Percentiles rank a stretch among this genome's conserved stretches.
phyloP scores from a whole-genome alignment of 345 rosid genomes.

The Corymbia maculata region DNA sequence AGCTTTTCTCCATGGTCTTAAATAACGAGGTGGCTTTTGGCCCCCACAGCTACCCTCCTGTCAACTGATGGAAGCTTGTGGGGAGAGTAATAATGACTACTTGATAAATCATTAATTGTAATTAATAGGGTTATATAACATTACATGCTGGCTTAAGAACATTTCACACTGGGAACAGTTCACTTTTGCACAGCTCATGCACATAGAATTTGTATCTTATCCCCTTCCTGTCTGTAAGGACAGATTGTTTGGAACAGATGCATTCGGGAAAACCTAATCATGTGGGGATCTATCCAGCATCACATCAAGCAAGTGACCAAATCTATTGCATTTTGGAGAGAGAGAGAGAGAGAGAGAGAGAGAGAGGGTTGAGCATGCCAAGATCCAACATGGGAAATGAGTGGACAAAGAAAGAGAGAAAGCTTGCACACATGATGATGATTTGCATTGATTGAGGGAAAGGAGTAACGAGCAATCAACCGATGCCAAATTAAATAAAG shows the following conservation, averaged over 20 bases:
- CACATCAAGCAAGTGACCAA: neutral
- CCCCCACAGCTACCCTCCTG: neutral
- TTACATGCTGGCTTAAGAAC: neutral
- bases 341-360: neutral
- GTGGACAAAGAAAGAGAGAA: neutral
- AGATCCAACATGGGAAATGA: neutral
- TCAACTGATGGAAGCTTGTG: neutral
- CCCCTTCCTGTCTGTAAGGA: neutral
- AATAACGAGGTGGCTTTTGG: neutral
- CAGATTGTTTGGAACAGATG: neutral
- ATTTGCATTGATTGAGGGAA: slow-evolving; percentile 35
- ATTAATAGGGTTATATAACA: neutral
- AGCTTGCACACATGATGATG: neutral
- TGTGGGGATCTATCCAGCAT: neutral
- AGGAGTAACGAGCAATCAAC: slow-evolving; percentile 22
- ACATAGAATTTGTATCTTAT: neutral
- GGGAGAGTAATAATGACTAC: neutral
- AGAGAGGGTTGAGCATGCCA: neutral
- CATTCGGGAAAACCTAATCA: neutral
- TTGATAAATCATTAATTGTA: neutral
- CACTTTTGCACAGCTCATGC: neutral
- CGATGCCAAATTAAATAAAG: neutral
- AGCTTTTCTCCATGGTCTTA: neutral
- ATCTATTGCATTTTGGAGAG: neutral
- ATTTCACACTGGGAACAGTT: neutral